Conservation (phyloP, 148 eudicot genomes). For the Fallopia convolvulus region DNA sequence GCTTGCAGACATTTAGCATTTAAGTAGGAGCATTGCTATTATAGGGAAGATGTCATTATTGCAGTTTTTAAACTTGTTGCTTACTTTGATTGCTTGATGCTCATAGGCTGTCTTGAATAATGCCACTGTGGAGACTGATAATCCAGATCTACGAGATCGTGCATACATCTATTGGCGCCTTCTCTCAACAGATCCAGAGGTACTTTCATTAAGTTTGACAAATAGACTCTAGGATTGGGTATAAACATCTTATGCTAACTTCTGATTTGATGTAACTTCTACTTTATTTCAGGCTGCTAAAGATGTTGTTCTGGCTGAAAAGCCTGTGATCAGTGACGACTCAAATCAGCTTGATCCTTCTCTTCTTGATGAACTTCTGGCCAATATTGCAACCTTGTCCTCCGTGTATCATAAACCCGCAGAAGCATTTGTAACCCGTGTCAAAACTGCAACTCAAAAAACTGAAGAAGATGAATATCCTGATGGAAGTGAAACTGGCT, state of each 20-base stretch:
- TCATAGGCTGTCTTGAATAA: conserved; percentile 89
- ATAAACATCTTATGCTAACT: background rate
- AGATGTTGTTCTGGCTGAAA: conserved; percentile 96
- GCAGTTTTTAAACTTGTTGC: conserved; percentile 1
- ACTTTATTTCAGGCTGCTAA: conserved; percentile 69
- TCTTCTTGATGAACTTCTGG: conserved; percentile 95
- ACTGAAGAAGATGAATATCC: conserved; percentile 87
- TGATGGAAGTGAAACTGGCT: conserved; percentile 69
- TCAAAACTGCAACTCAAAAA: conserved; percentile 57
- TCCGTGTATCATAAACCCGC: conserved; percentile 98
- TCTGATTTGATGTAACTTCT: background rate
- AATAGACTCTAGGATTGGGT: background rate
- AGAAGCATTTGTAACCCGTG: conserved; percentile 89
- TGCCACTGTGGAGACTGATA: conserved; percentile 98
- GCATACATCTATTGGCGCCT: conserved; percentile 99
- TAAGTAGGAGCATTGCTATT: background rate
- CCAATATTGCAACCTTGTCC: conserved; percentile 88
- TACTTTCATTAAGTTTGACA: background rate
- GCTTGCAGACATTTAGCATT: background rate
- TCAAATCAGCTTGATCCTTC: conserved; percentile 90
- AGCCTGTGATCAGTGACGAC: conserved; percentile 95
- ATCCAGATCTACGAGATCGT: conserved; percentile 95
- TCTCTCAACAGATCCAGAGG: conserved; percentile 99
- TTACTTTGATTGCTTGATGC: conserved; percentile 10
- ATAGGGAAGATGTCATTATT: background rate